Conservation (phyloP, 169 alveolate genomes). For the Babesia caballi region DNA sequence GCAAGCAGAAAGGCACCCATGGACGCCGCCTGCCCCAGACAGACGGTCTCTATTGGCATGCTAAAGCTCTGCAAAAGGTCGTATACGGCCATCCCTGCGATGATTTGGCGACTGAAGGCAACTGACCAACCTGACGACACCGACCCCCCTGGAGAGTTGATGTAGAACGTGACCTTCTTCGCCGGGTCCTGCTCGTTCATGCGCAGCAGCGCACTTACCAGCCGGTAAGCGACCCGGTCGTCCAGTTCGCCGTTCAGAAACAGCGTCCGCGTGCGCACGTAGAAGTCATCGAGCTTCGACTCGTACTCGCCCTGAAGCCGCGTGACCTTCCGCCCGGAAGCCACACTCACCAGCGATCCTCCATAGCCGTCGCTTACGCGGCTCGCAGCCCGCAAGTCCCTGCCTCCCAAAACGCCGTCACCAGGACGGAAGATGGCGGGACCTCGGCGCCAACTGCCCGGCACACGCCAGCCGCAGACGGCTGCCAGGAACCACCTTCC, state of each 20-base stretch:
- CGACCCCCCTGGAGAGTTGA: conserved; percentile 86
- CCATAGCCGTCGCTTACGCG: not conserved
- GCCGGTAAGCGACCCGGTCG: conserved; percentile 74
- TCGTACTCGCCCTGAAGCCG: conserved; percentile 24
- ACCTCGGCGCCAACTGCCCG: not conserved
- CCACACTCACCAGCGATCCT: not conserved
- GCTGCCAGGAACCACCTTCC: not conserved
- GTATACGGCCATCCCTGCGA: conserved; percentile 79
- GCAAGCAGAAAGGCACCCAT: conserved; percentile 86
- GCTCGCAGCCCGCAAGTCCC: not conserved
- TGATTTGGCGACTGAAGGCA: not conserved
- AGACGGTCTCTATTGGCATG: conserved; percentile 78
- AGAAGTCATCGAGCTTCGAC: conserved; percentile 37
- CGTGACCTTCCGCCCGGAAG: not conserved
- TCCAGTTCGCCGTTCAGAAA: conserved; percentile 73
- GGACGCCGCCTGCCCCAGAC: conserved; percentile 84
- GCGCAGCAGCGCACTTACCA: conserved; percentile 74
- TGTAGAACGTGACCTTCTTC: conserved; percentile 74
- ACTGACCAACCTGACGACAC: conserved; percentile 74
- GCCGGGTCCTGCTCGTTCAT: conserved; percentile 74
- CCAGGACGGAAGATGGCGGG: not conserved
- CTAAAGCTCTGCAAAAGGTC: conserved; percentile 78
- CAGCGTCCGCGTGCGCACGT: conserved; percentile 48
- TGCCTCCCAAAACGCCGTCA: not conserved
- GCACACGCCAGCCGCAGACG: not conserved